Evolutionary conservation across 805 yeast species (phyloP), one percentile per base, ranked within the genome.

Genomic region (Priceomyces carsonii): DNA sequence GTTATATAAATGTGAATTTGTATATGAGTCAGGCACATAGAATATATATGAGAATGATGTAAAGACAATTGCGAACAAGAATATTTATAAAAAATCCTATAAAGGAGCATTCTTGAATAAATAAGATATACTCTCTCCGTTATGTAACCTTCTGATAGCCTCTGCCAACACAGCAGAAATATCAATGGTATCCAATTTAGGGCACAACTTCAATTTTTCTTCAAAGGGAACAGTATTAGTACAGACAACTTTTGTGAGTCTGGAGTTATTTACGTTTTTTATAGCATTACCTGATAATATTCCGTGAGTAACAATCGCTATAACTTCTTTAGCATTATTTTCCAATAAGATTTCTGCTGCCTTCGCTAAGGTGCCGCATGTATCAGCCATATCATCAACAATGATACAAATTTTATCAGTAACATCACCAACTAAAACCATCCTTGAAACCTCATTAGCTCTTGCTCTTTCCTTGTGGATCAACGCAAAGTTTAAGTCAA

Each of bases 321-420:
- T 77, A 16, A 93, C 98, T 43, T 79, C 75, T 40, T 77, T 71
- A 3, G 99, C 98, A 19, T 89, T 86, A 46, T 87, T 80, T 15
- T 77, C 81, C 45, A 89, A 65, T 41, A 91, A 68, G 5, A 90
- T 80, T 43, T 91, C 95, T 8, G 96, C 91, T 1, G 98, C 98
- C 62, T 91, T 91, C 44, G 87, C 93, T 46, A 91, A 69, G 2
- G 99, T 91, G 26, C 99, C 98, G 65, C 98, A 91, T 4, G 99
- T 91, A 57, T 91, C 99, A 24, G 98, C 98, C 95, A 91, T 93
- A 59, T 91, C 99, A 61, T 91, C 99, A 21, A 91, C 86, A 43
- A 91, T 68, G 16, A 93, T 72, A 63, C 97, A 90, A 4, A 82
- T 76, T 60, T 86, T 88, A 40, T 80, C 79, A 3, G 78, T 66